A percentile compares a stretch with the other conserved stretches of the same genome.
Conservation (phyloP, 768 basidiomycete genomes). For the Crepidotus variabilis region DNA sequence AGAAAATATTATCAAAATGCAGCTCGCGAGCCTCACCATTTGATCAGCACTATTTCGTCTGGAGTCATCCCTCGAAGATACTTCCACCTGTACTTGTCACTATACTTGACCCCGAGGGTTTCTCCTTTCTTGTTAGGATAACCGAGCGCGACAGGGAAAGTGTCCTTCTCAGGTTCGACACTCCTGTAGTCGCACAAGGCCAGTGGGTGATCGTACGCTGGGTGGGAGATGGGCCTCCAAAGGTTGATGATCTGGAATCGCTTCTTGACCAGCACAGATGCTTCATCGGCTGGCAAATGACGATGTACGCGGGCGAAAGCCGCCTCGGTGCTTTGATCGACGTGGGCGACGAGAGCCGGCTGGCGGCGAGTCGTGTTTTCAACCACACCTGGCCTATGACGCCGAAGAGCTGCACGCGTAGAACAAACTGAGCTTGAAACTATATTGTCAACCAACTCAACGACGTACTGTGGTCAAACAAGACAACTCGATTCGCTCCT, state of each 20-base stretch:
- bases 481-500: slow-evolving; percentile 50
- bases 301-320: slow-evolving; percentile 43
- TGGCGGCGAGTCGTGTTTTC: slow-evolving; percentile 35
- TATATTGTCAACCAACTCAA: background rate
- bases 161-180: slow-evolving; percentile 37
- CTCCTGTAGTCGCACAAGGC: slow-evolving; percentile 48
- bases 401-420: slow-evolving; percentile 36
- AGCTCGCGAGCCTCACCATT: slow-evolving; percentile 34
- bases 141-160: slow-evolving; percentile 40
- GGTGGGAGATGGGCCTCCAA: slow-evolving; percentile 51
- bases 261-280: slow-evolving; percentile 34
- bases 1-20: background rate
- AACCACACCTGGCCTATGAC: slow-evolving; percentile 34
- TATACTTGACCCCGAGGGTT: slow-evolving; percentile 42
- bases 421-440: background rate
- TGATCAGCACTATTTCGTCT: slow-evolving; percentile 50
- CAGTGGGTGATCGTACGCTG: slow-evolving; percentile 48
- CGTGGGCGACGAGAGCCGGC: slow-evolving; percentile 43
- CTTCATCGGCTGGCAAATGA: slow-evolving; percentile 47
- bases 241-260: slow-evolving; percentile 60
- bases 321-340: slow-evolving; percentile 49
- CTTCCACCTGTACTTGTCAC: slow-evolving; percentile 47
- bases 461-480: slow-evolving; percentile 62
- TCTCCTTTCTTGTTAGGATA: slow-evolving; percentile 52
- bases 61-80: slow-evolving; percentile 41